Evolutionary conservation across 2,329 filamentous ascomycete species (phyloP).

Genomic region (Aspergillus caelatus): DNA sequence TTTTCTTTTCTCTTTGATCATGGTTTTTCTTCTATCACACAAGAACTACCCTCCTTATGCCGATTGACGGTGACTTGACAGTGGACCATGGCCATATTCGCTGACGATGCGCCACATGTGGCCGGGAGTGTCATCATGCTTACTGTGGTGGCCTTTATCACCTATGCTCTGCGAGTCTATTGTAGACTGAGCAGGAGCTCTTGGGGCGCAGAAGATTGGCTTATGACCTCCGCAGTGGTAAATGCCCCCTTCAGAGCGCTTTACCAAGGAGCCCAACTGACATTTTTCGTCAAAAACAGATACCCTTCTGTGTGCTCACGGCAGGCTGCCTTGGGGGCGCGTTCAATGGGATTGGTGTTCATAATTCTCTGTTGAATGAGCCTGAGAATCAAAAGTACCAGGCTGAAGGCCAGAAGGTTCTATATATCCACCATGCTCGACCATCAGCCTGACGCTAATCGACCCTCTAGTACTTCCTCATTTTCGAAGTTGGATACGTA

Average conservation of each 20-base stretch:
- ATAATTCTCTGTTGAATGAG: slow-evolving; percentile 14
- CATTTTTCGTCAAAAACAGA: slow-evolving; percentile 2
- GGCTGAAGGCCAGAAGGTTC: slow-evolving; percentile 23
- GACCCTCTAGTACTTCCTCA: slow-evolving; percentile 23
- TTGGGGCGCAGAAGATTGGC: slow-evolving; percentile 28
- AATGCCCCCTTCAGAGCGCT: neutral
- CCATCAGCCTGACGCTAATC: neutral
- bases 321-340: slow-evolving; percentile 26
- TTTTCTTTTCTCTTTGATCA: neutral
- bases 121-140: slow-evolving; percentile 25
- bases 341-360: slow-evolving; percentile 28
- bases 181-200: slow-evolving; percentile 22
- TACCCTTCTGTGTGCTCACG: slow-evolving; percentile 23
- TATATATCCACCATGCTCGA: neutral
- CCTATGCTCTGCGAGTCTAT: slow-evolving; percentile 22
- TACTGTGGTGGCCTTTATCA: slow-evolving; percentile 22
- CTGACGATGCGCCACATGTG: slow-evolving; percentile 23
- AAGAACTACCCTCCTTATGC: neutral
- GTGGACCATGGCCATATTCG: slow-evolving; percentile 22
- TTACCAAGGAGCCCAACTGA: neutral
- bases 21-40: neutral
- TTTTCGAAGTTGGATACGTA: slow-evolving; percentile 32
- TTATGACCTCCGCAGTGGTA: slow-evolving; percentile 28
- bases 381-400: slow-evolving; percentile 22
- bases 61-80: neutral